Conservation (phyloP, 1,139 yeast genomes). For the Pichia sp. region DNA sequence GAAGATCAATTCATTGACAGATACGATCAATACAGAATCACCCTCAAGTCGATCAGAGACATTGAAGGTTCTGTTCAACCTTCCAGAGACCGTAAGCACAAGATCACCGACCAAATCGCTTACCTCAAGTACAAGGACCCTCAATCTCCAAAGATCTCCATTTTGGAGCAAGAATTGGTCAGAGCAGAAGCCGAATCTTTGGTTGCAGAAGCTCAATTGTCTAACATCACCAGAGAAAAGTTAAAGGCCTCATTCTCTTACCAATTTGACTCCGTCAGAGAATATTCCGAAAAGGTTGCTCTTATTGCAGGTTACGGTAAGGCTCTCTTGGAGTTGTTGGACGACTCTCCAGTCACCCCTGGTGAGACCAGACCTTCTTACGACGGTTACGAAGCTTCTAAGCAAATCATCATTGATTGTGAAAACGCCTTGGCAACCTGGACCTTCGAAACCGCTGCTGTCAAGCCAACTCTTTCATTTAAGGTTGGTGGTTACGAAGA, state of each 20-base stretch:
- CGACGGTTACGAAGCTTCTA: conserved; percentile 84
- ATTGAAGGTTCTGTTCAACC: conserved; percentile 87
- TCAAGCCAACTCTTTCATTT: conserved; percentile 73
- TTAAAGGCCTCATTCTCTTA: conserved; percentile 80
- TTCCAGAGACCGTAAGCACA: conserved; percentile 79
- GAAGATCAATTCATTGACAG: conserved; percentile 85
- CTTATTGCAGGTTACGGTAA: conserved; percentile 87
- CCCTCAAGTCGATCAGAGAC: conserved; percentile 75
- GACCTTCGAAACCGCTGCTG: conserved; percentile 78
- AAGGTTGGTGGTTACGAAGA: conserved; percentile 67
- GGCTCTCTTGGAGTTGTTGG: conserved; percentile 75
- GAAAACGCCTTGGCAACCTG: conserved; percentile 79
- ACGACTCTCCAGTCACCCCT: conserved; percentile 82
- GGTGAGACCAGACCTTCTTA: conserved; percentile 89
- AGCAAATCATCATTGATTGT: conserved; percentile 80
- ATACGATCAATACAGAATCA: conserved; percentile 81
- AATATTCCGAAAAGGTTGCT: conserved; percentile 79
- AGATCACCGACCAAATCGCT: conserved; percentile 81
- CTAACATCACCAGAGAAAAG: conserved; percentile 83
- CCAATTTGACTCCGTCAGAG: conserved; percentile 79
- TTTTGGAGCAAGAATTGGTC: conserved; percentile 81
- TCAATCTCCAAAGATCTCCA: conserved; percentile 74
- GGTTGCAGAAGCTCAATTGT: conserved; percentile 87
- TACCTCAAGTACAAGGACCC: conserved; percentile 81
- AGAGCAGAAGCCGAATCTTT: conserved; percentile 88